phyloP scores from a whole-genome alignment of 1,139 yeast species.

The Maudiozyma humilis region DNA sequence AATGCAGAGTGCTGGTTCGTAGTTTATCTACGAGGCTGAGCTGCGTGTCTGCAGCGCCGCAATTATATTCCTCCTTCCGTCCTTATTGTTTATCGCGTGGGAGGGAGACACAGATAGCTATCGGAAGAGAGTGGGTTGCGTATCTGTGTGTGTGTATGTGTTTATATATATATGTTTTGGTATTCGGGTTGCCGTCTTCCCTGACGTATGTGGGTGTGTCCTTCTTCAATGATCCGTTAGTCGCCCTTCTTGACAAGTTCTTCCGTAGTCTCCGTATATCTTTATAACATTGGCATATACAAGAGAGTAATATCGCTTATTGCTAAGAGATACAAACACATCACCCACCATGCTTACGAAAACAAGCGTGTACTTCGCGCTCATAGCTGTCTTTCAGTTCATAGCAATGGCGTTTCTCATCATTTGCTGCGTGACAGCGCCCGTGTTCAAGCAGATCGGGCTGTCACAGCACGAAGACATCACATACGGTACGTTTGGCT shows the following conservation, averaged over 20 bases:
- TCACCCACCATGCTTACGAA: conserved; percentile 2
- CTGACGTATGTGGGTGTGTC: no score
- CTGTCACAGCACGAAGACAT: conserved; percentile 45
- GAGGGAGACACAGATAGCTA: not conserved
- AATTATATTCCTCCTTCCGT: not conserved
- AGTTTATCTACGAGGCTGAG: not conserved
- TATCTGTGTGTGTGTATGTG: not conserved
- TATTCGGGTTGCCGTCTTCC: not conserved
- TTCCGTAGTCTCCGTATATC: no score
- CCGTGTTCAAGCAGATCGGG: conserved; percentile 45
- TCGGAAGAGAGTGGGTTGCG: no score
- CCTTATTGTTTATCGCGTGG: not conserved
- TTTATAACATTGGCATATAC: no score
- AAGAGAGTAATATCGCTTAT: not conserved
- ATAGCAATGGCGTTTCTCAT: conserved; percentile 41
- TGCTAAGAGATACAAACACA: not conserved
- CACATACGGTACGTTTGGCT: conserved; percentile 82
- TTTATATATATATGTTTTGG: not conserved
- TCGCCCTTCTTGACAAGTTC: no score
- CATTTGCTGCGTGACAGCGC: conserved; percentile 53
- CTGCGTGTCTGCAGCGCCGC: not conserved
- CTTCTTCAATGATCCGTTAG: no score
- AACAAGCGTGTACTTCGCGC: conserved; percentile 20
- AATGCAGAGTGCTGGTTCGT: no score
- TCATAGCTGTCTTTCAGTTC: conserved; percentile 30